Evolutionary conservation across 345 rosid species (phyloP).

Genomic region (Anacardium occidentale): DNA sequence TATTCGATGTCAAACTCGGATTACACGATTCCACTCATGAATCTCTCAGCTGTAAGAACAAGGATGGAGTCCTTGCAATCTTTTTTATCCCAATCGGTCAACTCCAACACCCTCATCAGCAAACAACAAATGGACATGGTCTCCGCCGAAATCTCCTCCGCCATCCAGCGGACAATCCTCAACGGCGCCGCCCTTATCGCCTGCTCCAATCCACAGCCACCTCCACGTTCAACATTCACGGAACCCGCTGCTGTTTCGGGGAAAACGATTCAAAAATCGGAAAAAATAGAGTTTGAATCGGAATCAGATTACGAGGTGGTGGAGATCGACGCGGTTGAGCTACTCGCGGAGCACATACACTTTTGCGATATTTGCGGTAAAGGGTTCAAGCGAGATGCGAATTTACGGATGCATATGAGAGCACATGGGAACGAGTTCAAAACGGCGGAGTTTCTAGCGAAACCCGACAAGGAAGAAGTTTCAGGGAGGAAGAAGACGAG

Average conservation of each 20-base stretch:
- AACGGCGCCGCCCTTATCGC: conserved; percentile 54
- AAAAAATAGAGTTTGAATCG: conserved; percentile 14
- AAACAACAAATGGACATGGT: conserved; percentile 44
- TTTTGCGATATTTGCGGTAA: conserved; percentile 73
- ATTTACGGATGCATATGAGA: conserved; percentile 78
- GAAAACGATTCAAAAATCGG: conserved; percentile 13
- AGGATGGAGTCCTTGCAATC: conserved; percentile 49
- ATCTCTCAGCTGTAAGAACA: conserved; percentile 33
- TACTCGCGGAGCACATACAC: conserved; percentile 63
- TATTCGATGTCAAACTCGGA: conserved; percentile 3
- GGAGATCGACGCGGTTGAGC: conserved; percentile 63
- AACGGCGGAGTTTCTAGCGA: conserved; percentile 58
- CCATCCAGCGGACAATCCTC: conserved; percentile 47
- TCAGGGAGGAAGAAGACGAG: conserved; percentile 25
- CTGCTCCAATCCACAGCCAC: conserved; percentile 13
- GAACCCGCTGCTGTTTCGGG: not conserved
- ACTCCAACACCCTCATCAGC: conserved; percentile 31
- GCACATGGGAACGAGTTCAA: conserved; percentile 75
- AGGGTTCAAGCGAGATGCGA: conserved; percentile 78
- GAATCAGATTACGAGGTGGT: conserved; percentile 39
- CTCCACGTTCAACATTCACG: not conserved
- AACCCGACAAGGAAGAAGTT: conserved; percentile 23
- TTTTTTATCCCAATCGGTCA: conserved; percentile 44
- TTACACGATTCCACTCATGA: conserved; percentile 28
- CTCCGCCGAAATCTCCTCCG: conserved; percentile 51